phyloP scores from a whole-genome alignment of 2,329 filamentous ascomycete genomes.

The Ophiostoma sp. region DNA sequence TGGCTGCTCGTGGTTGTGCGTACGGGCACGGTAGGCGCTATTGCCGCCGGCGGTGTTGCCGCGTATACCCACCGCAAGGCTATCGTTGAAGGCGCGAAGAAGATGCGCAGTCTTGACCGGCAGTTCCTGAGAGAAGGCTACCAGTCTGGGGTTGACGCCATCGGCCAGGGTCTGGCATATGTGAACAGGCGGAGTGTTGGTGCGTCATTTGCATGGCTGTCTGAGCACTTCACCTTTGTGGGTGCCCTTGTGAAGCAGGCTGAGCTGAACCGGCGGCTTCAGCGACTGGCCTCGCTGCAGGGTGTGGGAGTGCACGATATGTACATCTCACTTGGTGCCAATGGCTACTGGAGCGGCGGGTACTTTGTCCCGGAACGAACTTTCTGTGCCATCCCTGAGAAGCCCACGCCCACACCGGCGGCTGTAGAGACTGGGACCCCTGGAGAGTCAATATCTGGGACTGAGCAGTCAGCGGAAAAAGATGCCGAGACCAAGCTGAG shows the following conservation, averaged over 20 bases:
- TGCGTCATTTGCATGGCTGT: conserved; percentile 70
- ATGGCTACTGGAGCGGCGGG: conserved; percentile 57
- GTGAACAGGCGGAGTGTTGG: conserved; percentile 56
- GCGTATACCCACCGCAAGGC: conserved; percentile 73
- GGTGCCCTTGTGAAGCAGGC: conserved; percentile 69
- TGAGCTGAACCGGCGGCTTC: conserved; percentile 64
- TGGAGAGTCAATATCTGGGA: not conserved
- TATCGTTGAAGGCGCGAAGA: conserved; percentile 49
- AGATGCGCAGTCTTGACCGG: conserved; percentile 43
- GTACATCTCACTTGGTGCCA: conserved; percentile 70
- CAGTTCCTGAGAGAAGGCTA: conserved; percentile 47
- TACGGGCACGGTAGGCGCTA: conserved; percentile 75
- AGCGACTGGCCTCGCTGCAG: conserved; percentile 55
- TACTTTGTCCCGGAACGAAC: conserved; percentile 64
- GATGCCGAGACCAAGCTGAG: conserved; percentile 26
- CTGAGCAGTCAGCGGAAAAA: not conserved
- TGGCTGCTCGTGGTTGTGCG: conserved; percentile 67
- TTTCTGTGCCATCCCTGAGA: conserved; percentile 60
- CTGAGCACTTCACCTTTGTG: conserved; percentile 80
- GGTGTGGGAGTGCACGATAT: conserved; percentile 68
- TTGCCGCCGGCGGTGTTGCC: conserved; percentile 73
- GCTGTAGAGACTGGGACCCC: not conserved
- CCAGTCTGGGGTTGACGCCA: conserved; percentile 44
- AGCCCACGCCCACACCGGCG: not conserved
- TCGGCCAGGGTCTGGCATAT: conserved; percentile 52